These are phyloP conservation scores for Tetragonia tetragonoides DNA, from an alignment of 148 eudicot species.

Conservation along the genomic window DNA sequence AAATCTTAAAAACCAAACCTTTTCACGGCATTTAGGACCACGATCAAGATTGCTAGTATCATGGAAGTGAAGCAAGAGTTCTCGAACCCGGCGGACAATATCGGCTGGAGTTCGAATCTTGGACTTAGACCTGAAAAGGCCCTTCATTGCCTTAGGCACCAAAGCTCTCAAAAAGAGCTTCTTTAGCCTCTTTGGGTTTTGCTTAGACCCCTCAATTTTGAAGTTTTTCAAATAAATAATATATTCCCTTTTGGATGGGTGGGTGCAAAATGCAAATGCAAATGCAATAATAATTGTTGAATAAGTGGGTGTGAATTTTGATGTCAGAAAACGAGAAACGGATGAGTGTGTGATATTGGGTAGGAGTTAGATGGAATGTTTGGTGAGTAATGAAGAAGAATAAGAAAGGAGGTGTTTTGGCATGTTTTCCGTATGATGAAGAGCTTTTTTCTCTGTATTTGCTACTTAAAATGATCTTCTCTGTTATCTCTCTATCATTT, in stretches of 20 bases:
- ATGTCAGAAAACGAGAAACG: neutral
- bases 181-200: constrained; percentile 18
- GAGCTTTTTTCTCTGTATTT: neutral
- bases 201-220: constrained; percentile 14
- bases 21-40: constrained; percentile 28
- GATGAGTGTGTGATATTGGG: neutral
- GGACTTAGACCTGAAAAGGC: constrained; percentile 21
- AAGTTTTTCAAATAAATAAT: no score
- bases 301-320: neutral
- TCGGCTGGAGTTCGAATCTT: constrained; percentile 40
- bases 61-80: constrained; percentile 24
- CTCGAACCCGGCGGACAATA: constrained; percentile 31
- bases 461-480: neutral
- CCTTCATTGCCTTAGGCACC: constrained; percentile 30
- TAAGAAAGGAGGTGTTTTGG: neutral
- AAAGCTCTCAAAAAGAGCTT: constrained; percentile 20
- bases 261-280: neutral
- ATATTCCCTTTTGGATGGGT: neutral
- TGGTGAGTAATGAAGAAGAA: constrained; percentile 5
- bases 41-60: constrained; percentile 20
- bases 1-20: constrained; percentile 25
- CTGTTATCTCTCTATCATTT: neutral
- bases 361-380: constrained; percentile 14
- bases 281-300: neutral
- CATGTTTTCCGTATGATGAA: neutral